Evolutionary conservation across 345 rosid species (phyloP), one percentile per base, ranked within the genome.

Genomic region (Ceriops zippeliana): DNA sequence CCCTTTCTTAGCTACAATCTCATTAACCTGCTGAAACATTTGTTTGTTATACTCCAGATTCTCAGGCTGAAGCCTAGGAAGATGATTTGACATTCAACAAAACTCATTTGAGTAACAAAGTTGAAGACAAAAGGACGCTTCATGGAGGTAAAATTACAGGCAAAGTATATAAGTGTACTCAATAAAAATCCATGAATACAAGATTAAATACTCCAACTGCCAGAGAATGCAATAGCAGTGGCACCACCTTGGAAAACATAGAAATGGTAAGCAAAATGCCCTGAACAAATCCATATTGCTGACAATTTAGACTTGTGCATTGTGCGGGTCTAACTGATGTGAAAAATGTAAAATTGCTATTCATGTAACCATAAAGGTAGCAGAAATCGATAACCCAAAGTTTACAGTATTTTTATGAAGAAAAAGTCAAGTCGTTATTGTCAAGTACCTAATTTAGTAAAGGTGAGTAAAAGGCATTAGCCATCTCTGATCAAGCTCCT

Each of bases 41-140:
- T 65, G 67, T 52, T 66, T 65, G 74, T 86, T 86, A 64, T 84
- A 83, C 28, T 82, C 86, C 53, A 86, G 51, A 62, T 84, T 90
- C 75, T 90, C 93, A 9, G 77, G 73, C 54, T 57, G 88, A 78
- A 89, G 83, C 84, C 96, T 89, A 0, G 90, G 85, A 0, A 79
- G 59, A 22, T 2, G 0, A 89, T 90, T 82, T 67, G 21, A 73
- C 47, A 52, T 42, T 13, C 34, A 42, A 49, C 15, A 63, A 56
- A 24, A 61, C 46, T 28, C 51, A 27, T 63, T 34, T 47, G 26
- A 65, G 68, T 7, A 19, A 8, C 9, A n/a, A 6, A 63, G n/a
- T 63, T 30, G 38, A 19, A 32, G 13, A 27, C 30, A 19, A 21
- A 60, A 8, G 47, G 60, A 46, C 42, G 10, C 27, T 27, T n/a